Evolutionary conservation across 192 early-diverging fungal species (phyloP).

Genomic region (Chytriomyces hyalinus): DNA sequence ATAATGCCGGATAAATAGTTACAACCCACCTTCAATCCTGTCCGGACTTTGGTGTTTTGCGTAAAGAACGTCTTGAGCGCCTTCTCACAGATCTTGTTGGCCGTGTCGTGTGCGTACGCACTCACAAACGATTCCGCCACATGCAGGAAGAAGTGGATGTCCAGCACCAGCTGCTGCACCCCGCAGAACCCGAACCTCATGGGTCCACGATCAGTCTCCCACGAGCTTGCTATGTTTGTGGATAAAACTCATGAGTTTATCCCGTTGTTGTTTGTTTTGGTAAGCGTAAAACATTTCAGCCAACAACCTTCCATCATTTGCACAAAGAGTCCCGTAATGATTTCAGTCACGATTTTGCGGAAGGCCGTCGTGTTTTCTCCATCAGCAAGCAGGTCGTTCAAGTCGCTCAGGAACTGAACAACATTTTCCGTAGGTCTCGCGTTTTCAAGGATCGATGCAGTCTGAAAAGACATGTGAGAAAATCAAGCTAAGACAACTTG

Average conservation of each 20-base stretch:
- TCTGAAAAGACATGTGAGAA: conserved; percentile 22
- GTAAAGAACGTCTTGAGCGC: conserved; percentile 53
- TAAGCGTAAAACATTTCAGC: not conserved
- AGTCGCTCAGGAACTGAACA: conserved; percentile 33
- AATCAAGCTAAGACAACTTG: conserved; percentile 1
- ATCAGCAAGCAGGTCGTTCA: conserved; percentile 12
- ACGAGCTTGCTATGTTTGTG: conserved; percentile 17
- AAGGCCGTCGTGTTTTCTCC: conserved; percentile 22
- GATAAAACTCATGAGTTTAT: not conserved
- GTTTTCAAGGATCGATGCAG: conserved; percentile 49
- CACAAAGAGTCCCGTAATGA: conserved; percentile 22
- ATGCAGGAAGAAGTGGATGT: conserved; percentile 61
- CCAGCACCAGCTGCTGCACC: conserved; percentile 61
- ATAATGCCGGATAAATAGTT: conserved; percentile 27
- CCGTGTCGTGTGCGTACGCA: conserved; percentile 42
- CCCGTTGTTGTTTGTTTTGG: not conserved
- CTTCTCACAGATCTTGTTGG: conserved; percentile 58
- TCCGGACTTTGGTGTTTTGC: conserved; percentile 42
- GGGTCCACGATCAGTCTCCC: conserved; percentile 41
- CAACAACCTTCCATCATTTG: conserved; percentile 17
- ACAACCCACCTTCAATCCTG: conserved; percentile 49
- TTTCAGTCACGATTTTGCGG: conserved; percentile 13
- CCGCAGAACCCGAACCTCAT: conserved; percentile 57
- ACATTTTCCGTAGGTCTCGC: conserved; percentile 46
- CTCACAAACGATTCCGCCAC: conserved; percentile 46